phyloP scores from a whole-genome alignment of 768 basidiomycete genomes.

The Leccinum broughii region DNA sequence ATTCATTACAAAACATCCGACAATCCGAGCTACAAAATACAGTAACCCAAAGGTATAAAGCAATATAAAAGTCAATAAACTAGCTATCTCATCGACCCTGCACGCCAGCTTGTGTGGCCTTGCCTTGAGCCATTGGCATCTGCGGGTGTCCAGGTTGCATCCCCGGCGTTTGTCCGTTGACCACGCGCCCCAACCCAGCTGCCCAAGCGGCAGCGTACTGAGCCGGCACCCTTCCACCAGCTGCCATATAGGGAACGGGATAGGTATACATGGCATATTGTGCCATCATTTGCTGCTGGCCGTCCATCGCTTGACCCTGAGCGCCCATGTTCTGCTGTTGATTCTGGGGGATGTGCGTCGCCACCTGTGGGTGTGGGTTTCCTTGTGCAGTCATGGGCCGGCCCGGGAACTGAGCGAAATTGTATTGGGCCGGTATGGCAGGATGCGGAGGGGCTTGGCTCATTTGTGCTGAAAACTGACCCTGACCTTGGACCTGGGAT shows the following conservation, averaged over 20 bases:
- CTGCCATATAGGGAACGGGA: constrained; percentile 21
- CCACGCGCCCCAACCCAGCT: constrained; percentile 19
- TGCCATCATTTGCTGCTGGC: constrained; percentile 32
- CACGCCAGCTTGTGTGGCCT: constrained; percentile 34
- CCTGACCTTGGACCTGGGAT: constrained; percentile 24
- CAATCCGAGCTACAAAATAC: constrained; percentile 4
- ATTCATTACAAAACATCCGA: constrained; percentile 8
- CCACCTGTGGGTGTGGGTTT: constrained; percentile 29
- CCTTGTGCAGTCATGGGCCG: constrained; percentile 27
- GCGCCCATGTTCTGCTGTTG: constrained; percentile 32
- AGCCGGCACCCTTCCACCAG: constrained; percentile 17
- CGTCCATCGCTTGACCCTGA: constrained; percentile 25
- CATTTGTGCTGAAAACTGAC: constrained; percentile 27
- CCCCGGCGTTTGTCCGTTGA: constrained; percentile 28
- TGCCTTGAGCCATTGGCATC: constrained; percentile 33
- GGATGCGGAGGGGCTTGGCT: constrained; percentile 20
- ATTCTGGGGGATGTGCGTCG: constrained; percentile 24
- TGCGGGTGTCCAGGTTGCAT: constrained; percentile 34
- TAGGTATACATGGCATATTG: constrained; percentile 33
- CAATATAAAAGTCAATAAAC: constrained; percentile 7
- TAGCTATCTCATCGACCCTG: constrained; percentile 33
- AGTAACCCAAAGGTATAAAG: constrained; percentile 15
- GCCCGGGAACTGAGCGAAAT: no score
- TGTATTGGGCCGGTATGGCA: no score
- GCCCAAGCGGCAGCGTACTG: constrained; percentile 29